A percentile compares a stretch with the other conserved stretches of the same genome.
These are phyloP conservation scores for Tetrapyrgos nigripes DNA, from an alignment of 1,284 basidiomycete species.

Conservation along the genomic window DNA sequence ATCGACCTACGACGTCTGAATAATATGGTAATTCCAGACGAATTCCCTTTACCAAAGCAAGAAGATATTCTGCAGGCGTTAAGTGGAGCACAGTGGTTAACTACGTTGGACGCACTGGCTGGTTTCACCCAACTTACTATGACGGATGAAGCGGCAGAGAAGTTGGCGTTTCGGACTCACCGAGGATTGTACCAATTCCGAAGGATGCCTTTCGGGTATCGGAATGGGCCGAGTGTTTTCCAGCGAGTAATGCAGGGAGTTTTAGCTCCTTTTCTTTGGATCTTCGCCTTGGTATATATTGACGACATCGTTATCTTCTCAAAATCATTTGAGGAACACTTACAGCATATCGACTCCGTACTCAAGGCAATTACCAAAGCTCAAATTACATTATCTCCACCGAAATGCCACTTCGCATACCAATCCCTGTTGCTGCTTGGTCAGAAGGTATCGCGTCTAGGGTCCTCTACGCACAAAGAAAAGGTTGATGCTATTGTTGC, in stretches of 20 bases:
- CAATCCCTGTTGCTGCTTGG: slow-evolving; percentile 34
- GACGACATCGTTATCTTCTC: slow-evolving; percentile 18
- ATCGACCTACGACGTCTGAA: slow-evolving; percentile 33
- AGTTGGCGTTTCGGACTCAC: slow-evolving; percentile 34
- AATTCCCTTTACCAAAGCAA: slow-evolving; percentile 34
- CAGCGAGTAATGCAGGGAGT: slow-evolving; percentile 18
- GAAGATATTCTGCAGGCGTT: slow-evolving; percentile 34
- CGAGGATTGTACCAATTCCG: slow-evolving; percentile 34
- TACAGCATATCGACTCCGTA: neutral
- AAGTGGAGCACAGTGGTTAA: slow-evolving; percentile 27
- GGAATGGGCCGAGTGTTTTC: slow-evolving; percentile 29
- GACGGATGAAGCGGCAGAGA: slow-evolving; percentile 22
- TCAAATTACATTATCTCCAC: slow-evolving; percentile 34
- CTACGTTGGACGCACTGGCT: slow-evolving; percentile 32
- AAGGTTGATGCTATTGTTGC: slow-evolving; percentile 34
- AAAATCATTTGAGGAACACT: neutral
- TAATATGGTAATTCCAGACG: slow-evolving; percentile 27
- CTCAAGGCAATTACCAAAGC: slow-evolving; percentile 26
- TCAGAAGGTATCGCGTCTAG: slow-evolving; percentile 37
- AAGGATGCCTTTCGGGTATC: slow-evolving; percentile 35
- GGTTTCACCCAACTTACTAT: slow-evolving; percentile 36
- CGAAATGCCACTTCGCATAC: slow-evolving; percentile 35
- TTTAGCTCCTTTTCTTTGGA: slow-evolving; percentile 17
- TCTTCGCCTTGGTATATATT: slow-evolving; percentile 17
- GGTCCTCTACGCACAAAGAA: slow-evolving; percentile 36